phyloP scores from a whole-genome alignment of 1,284 basidiomycete genomes.

The Afroboletus lepidellus region DNA sequence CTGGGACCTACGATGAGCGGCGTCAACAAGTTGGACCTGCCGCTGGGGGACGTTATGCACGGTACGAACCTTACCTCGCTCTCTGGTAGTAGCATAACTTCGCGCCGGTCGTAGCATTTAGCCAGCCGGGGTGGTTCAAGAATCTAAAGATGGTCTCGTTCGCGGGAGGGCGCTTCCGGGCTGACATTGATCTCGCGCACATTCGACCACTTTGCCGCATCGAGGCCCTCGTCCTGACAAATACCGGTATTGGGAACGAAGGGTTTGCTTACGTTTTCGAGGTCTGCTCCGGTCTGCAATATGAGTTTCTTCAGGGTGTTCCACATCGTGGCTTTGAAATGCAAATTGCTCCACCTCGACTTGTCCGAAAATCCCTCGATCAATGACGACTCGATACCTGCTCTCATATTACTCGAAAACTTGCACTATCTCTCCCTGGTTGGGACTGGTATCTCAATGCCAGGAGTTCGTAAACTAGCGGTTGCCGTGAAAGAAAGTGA shows the following conservation, averaged over 20 bases:
- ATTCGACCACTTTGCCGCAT: constrained; percentile 55
- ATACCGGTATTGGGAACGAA: constrained; percentile 60
- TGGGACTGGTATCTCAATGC: constrained; percentile 54
- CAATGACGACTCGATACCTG: constrained; percentile 54
- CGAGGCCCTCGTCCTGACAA: constrained; percentile 46
- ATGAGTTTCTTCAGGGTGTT: constrained; percentile 44
- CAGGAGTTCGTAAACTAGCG: constrained; percentile 53
- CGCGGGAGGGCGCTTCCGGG: constrained; percentile 39
- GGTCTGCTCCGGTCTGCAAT: background rate
- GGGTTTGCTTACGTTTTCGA: constrained; percentile 41
- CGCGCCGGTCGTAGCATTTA: constrained; percentile 43
- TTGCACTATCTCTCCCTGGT: constrained; percentile 51
- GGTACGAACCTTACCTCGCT: constrained; percentile 35
- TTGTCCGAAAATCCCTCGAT: constrained; percentile 52
- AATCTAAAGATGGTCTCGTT: constrained; percentile 51
- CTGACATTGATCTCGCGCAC: constrained; percentile 49
- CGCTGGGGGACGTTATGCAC: constrained; percentile 40
- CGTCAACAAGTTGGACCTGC: constrained; percentile 49
- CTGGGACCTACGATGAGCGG: constrained; percentile 47
- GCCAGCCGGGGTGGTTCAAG: constrained; percentile 49
- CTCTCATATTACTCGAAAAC: constrained; percentile 46
- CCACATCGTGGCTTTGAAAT: constrained; percentile 53
- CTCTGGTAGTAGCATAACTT: background rate
- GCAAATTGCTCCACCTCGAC: constrained; percentile 49
- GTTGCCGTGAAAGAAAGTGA: constrained; percentile 36